Evolutionary conservation across 2,329 filamentous ascomycete genomes (phyloP).

Genomic region (Alternaria arborescens): DNA sequence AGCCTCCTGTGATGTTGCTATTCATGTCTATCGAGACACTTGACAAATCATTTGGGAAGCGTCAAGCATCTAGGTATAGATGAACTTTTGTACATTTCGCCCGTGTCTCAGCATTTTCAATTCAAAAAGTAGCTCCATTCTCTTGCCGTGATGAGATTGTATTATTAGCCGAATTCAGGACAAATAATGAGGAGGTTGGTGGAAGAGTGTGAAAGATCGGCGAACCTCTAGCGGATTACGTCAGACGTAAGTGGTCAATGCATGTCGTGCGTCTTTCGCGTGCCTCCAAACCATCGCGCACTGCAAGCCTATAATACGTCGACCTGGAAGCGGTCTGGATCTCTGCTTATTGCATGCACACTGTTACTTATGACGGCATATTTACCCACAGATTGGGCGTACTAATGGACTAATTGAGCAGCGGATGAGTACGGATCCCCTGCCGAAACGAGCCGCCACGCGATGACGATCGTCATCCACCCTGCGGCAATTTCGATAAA

Average conservation of each 20-base stretch:
- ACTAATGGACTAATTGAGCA: background rate
- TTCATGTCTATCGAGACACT: background rate
- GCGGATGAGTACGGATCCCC: slow-evolving; percentile 24
- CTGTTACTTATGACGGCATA: slow-evolving; percentile 18
- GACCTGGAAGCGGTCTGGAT: background rate
- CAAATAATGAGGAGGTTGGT: background rate
- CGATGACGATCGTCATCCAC: slow-evolving; percentile 24
- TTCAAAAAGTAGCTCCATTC: background rate
- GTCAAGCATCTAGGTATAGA: background rate
- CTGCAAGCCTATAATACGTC: background rate
- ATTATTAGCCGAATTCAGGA: background rate
- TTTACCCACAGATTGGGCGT: slow-evolving; percentile 3
- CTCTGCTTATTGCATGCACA: background rate
- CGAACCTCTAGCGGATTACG: slow-evolving; percentile 6
- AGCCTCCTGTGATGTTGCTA: background rate
- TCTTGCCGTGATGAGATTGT: background rate
- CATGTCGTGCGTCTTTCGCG: slow-evolving; percentile 14
- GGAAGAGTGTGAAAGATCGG: background rate
- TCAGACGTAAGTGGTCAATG: slow-evolving; percentile 19
- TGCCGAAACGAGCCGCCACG: slow-evolving; percentile 24
- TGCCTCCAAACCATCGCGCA: slow-evolving; percentile 1
- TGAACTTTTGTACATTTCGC: background rate
- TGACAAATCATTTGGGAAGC: no score
- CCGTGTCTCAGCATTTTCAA: background rate
- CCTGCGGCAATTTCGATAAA: slow-evolving; percentile 13